Evolutionary conservation across 176 grass and related monocot genomes (phyloP).

Genomic region (Musa itinerans): DNA sequence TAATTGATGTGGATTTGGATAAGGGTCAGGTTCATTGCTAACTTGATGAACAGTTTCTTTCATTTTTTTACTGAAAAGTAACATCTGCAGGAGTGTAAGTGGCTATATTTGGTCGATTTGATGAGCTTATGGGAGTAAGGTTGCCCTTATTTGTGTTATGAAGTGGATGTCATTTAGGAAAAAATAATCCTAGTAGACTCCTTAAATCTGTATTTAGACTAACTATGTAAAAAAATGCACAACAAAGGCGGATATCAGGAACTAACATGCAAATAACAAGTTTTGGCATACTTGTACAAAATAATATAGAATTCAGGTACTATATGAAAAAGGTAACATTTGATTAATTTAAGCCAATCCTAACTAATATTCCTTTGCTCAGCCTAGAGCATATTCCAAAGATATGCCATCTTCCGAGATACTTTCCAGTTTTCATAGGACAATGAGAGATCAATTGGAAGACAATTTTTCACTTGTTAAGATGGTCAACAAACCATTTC

Average conservation of each 20-base stretch:
- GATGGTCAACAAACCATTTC: constrained; percentile 60
- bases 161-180: background rate
- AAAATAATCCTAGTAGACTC: background rate
- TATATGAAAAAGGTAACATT: background rate
- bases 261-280: background rate
- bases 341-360: background rate
- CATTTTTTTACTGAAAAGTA: too few relatives aligned
- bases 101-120: too few relatives aligned
- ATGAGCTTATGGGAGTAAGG: too few relatives aligned
- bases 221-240: background rate
- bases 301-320: too few relatives aligned
- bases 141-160: too few relatives aligned
- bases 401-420: background rate
- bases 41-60: too few relatives aligned
- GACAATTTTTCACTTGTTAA: background rate
- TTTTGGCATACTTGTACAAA: background rate
- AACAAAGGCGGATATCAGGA: background rate
- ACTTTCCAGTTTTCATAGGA: background rate
- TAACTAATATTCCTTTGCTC: background rate
- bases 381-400: background rate
- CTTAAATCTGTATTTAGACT: background rate
- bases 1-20: too few relatives aligned
- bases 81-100: too few relatives aligned
- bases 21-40: too few relatives aligned
- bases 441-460: background rate